Conservation (phyloP, 768 basidiomycete genomes). For the Pulveroboletus sp. region DNA sequence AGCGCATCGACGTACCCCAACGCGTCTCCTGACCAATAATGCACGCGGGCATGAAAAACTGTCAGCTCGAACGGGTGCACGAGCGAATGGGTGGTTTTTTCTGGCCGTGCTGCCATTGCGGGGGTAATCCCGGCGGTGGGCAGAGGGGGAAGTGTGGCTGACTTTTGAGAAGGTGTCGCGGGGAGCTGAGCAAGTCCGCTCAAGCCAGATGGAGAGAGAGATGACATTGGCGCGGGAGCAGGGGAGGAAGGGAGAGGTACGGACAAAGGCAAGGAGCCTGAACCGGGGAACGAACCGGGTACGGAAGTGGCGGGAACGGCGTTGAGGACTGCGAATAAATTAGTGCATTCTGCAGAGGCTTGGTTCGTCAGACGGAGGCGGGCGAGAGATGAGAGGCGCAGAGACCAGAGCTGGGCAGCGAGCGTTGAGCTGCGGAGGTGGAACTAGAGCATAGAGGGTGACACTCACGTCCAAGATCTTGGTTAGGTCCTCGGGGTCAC, state of each 20-base stretch:
- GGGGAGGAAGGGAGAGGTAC: slow-evolving; percentile 35
- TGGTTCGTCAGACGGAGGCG: slow-evolving; percentile 84
- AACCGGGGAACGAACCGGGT: slow-evolving; percentile 50
- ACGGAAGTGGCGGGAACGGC: slow-evolving; percentile 49
- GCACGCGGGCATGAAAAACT: slow-evolving; percentile 68
- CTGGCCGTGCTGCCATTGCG: slow-evolving; percentile 21
- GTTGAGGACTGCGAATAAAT: slow-evolving; percentile 69
- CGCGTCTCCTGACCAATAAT: slow-evolving; percentile 79
- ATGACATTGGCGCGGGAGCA: neutral
- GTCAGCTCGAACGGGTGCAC: slow-evolving; percentile 46
- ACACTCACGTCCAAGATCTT: slow-evolving; percentile 62
- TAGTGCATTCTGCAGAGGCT: slow-evolving; percentile 77
- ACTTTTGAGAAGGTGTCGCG: slow-evolving; percentile 21
- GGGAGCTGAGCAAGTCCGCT: slow-evolving; percentile 19
- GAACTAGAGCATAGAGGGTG: neutral
- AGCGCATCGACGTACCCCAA: slow-evolving; percentile 78
- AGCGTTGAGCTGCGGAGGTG: neutral
- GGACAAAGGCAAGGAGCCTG: slow-evolving; percentile 6
- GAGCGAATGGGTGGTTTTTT: slow-evolving; percentile 5
- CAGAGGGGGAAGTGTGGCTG: slow-evolving; percentile 3
- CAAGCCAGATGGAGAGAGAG: slow-evolving; percentile 24
- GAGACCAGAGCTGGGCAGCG: slow-evolving; percentile 68
- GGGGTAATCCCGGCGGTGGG: neutral
- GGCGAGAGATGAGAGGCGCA: slow-evolving; percentile 73
- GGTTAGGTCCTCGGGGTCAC: slow-evolving; percentile 63